Evolutionary conservation across 1,284 basidiomycete genomes (phyloP).

Genomic region (Melampsora americana): DNA sequence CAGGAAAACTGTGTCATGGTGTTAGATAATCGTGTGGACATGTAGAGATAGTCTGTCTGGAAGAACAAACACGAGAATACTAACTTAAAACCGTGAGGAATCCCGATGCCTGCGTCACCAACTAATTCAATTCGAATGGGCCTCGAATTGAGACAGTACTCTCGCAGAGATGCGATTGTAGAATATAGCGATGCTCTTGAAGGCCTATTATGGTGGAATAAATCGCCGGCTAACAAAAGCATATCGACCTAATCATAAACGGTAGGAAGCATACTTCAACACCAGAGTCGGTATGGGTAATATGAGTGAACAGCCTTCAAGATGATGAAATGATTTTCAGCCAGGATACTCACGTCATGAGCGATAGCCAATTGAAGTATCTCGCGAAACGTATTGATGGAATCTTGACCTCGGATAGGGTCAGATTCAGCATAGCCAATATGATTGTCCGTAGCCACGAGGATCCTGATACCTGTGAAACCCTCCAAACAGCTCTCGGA

Average conservation of each 20-base stretch:
- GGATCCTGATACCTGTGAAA: constrained; percentile 57
- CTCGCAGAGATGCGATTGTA: constrained; percentile 80
- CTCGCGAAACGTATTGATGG: constrained; percentile 91
- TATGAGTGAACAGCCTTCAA: not conserved
- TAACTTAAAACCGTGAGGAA: constrained; percentile 70
- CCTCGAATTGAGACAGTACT: constrained; percentile 83
- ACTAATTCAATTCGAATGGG: constrained; percentile 84
- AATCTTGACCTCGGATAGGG: constrained; percentile 88
- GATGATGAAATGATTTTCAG: constrained; percentile 17
- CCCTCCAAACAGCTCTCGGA: not conserved
- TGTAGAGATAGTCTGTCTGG: not conserved
- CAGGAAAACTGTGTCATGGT: constrained; percentile 69
- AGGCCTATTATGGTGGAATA: constrained; percentile 97
- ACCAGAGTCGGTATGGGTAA: not conserved
- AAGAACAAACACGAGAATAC: constrained; percentile 50
- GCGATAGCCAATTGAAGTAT: constrained; percentile 85
- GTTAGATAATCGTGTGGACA: constrained; percentile 6
- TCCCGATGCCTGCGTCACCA: constrained; percentile 83
- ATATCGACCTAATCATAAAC: constrained; percentile 73
- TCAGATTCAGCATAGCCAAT: constrained; percentile 94
- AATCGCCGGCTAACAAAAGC: constrained; percentile 86
- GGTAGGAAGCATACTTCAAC: not conserved
- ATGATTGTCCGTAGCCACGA: constrained; percentile 91
- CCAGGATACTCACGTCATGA: constrained; percentile 64
- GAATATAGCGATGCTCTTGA: constrained; percentile 83